Percentiles rank a stretch among this genome's conserved stretches.
These are phyloP conservation scores for Dryas integrifolia DNA, from an alignment of 331 rosid genomes.

Conservation along the genomic window DNA sequence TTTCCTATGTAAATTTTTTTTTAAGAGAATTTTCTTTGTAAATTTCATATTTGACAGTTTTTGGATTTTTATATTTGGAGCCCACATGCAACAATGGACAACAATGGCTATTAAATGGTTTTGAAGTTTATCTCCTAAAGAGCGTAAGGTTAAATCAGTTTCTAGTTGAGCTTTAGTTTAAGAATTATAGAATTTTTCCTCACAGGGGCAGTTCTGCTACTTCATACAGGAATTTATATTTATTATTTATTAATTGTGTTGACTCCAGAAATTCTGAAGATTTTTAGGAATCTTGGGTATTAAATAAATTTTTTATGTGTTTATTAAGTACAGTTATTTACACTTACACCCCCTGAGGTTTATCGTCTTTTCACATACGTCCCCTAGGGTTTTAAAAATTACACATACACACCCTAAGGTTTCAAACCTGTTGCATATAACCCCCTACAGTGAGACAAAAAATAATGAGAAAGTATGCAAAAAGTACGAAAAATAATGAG, in stretches of 20 bases:
- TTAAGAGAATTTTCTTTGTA: not conserved
- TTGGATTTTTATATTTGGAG: not conserved
- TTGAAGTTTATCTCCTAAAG: not conserved
- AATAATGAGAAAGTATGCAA: too few relatives aligned
- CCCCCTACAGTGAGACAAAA: too few relatives aligned
- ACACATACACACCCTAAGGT: too few relatives aligned
- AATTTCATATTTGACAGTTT: not conserved
- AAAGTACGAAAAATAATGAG: too few relatives aligned
- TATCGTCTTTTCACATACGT: too few relatives aligned
- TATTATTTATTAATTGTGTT: not conserved
- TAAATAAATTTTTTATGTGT: not conserved
- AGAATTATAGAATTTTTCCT: not conserved
- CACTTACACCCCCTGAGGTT: too few relatives aligned
- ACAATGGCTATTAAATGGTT: not conserved
- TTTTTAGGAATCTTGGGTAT: not conserved
- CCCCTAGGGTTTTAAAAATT: too few relatives aligned
- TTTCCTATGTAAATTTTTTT: too few relatives aligned
- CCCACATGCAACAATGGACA: not conserved
- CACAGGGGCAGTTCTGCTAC: not conserved
- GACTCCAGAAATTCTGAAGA: not conserved
- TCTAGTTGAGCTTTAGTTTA: not conserved
- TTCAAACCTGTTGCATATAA: too few relatives aligned
- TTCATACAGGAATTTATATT: not conserved
- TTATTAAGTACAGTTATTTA: too few relatives aligned
- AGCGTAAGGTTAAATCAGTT: not conserved